These are phyloP conservation scores for Penicillium simplicissimum DNA, from an alignment of 495 filamentous ascomycete species.

Conservation along the genomic window DNA sequence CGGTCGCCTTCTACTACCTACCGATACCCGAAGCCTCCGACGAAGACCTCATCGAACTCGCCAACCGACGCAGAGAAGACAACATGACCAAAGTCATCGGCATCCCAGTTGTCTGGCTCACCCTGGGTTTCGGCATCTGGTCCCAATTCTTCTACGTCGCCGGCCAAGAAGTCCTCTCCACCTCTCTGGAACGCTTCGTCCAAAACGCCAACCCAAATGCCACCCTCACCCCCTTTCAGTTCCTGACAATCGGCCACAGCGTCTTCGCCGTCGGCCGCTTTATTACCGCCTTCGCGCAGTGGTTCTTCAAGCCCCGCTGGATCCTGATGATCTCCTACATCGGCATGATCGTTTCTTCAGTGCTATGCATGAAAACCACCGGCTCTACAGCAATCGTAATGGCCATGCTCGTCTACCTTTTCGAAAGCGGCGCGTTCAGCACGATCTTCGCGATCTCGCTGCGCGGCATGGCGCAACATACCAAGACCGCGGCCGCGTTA, in stretches of 20 bases:
- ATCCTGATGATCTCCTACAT: conserved; percentile 59
- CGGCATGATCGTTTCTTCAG: conserved; percentile 56
- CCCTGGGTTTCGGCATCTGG: conserved; percentile 56
- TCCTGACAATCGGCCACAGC: conserved; percentile 56
- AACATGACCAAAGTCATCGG: conserved; percentile 48
- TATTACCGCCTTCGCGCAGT: conserved; percentile 53
- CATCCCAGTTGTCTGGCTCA: conserved; percentile 56
- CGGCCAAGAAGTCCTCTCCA: conserved; percentile 60
- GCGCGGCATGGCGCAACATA: conserved; percentile 60
- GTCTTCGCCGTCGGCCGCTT: conserved; percentile 66
- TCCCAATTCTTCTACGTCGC: conserved; percentile 68
- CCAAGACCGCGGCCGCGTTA: conserved; percentile 56
- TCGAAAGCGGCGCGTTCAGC: conserved; percentile 62
- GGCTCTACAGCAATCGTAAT: conserved; percentile 50
- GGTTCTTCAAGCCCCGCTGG: conserved; percentile 62
- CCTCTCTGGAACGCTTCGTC: conserved; percentile 47
- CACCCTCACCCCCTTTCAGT: conserved; percentile 40
- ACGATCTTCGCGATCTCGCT: conserved; percentile 62
- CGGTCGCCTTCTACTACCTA: conserved; percentile 64
- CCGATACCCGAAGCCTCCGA: conserved; percentile 68
- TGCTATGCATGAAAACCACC: conserved; percentile 54
- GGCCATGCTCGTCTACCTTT: conserved; percentile 58
- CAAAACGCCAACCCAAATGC: conserved; percentile 31
- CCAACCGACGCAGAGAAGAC: conserved; percentile 51
- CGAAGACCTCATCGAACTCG: conserved; percentile 58